Evolutionary conservation across 306 rosid genomes (phyloP).

Genomic region (Acacia crassicarpa): DNA sequence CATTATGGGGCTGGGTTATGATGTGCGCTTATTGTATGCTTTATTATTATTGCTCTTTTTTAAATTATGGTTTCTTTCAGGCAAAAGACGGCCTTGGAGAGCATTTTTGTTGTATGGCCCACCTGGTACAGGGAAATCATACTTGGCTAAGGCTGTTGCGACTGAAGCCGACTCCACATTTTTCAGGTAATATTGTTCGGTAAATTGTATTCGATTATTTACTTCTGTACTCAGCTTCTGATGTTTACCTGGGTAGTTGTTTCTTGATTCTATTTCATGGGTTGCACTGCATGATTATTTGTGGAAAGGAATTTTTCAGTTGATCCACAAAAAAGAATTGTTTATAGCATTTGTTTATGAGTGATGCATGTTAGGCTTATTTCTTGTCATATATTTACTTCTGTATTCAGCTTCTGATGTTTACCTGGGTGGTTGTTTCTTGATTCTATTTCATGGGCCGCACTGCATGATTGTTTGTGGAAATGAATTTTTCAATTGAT

Average conservation of each 20-base stretch:
- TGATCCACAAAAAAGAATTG: neutral
- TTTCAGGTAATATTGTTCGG: constrained; percentile 61
- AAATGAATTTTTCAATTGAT: neutral
- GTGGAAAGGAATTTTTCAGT: neutral
- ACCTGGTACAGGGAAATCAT: constrained; percentile 98
- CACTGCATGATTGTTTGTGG: neutral
- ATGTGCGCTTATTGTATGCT: neutral
- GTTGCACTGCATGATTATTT: neutral
- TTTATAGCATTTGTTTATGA: neutral
- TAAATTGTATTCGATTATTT: neutral
- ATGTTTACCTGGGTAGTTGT: neutral
- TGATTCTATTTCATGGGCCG: neutral
- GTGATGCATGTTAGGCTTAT: neutral
- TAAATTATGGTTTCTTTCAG: constrained; percentile 35
- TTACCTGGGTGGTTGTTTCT: neutral
- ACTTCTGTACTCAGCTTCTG: neutral
- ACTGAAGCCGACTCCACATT: constrained; percentile 98
- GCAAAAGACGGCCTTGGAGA: constrained; percentile 94
- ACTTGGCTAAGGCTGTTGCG: constrained; percentile 99
- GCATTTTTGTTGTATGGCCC: constrained; percentile 96
- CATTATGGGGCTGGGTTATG: neutral
- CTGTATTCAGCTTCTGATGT: neutral
- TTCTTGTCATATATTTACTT: neutral
- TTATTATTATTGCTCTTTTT: neutral
- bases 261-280: neutral